Evolutionary conservation across 129 eudicot genomes (phyloP), one percentile per base, ranked within the genome.

Genomic region (Logfia minima): DNA sequence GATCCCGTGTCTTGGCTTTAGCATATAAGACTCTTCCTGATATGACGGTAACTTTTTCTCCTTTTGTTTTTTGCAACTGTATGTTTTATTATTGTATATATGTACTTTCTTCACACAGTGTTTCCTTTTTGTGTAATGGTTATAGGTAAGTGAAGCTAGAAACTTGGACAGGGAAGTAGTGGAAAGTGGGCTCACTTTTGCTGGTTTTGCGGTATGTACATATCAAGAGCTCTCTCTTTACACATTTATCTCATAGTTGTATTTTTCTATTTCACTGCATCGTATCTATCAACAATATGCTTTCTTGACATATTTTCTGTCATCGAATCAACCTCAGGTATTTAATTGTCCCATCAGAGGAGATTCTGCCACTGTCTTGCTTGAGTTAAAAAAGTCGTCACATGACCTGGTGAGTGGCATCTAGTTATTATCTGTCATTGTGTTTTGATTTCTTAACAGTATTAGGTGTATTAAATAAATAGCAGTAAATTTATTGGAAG

Each of bases 101-200:
- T 58, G 26, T 72, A 23, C 21, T 19, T 41, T 19, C 5, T 62
- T 66, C 51, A 59, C 71, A 34, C 24, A 26, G 39, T 69, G 52
- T 66, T 79, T 58, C 68, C 39, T 51, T 69, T 70, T 71, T 84
- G 74, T 76, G 62, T 8, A 77, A 34, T 81, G 69, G 65, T 48
- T 79, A 79, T 83, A 93, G 98, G 98, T 93, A 31, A 91, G 92
- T 84, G 98, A 93, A 83, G 98, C 91, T 66, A 87, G 98, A 87
- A 91, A 78, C 85, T 82, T 93, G 88, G 98, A 93, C 56, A 87
- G 98, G 69, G 91, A 89, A 32, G 70, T 79, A 31, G 98, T 93
- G 84, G 98, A 93, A 84, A 88, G 82, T 22, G 96, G 80, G 9
- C 98, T 93, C 63, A 82, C 72, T 39, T 93, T 93, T 81, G 98